Base-by-base conservation (phyloP, 129 eudicot genomes). In the Flaveria robusta region DNA sequence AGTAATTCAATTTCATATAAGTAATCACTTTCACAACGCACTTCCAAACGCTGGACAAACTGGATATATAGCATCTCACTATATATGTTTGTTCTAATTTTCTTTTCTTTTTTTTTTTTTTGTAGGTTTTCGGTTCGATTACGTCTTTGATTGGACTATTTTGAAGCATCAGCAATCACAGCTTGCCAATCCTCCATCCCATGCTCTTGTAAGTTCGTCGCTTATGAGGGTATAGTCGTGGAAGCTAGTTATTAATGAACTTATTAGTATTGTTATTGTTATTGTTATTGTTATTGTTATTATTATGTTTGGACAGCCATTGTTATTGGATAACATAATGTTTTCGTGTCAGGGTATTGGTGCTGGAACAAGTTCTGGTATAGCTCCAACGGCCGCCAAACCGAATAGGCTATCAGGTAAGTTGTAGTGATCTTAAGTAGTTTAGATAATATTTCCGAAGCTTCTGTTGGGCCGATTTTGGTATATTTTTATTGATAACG, bases 121-220 rank as follows among this genome's bases (percentile, higher is more conserved):
- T 77, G 37, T 89, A 94, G 98, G 99, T 39, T 94, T 94, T 82
- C 99, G 91, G 79, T 94, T 91, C 83, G 99, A 94, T 85, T 91
- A 94, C 67, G 83, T 91, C 42, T 94, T 94, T 72, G 99, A 94
- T 83, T 94, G 99, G 99, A 91, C 99, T 72, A 91, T 94, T 42
- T 75, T 94, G 86, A 94, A 94, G 76, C 91, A 91, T 75, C 97
- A 94, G 83, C 97, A 94, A 79, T 89, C 99, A 47, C 97, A 91
- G 83, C 96, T 89, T 70, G 88, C 96, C 63, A 90, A 90, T 80
- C 96, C 97, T 79, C 98, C 98, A 10, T 87, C 96, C 37, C 93
- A 91, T 72, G 88, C 96, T 84, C 93, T 87, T 74, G 99, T 94
- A 84, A 91, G 97, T 80, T 65, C 54, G 41, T 50, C 51, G 41